Percentiles rank a stretch among this genome's conserved stretches.
Evolutionary conservation across 75 land plant species (phyloP).

Genomic region (Picea glauca): DNA sequence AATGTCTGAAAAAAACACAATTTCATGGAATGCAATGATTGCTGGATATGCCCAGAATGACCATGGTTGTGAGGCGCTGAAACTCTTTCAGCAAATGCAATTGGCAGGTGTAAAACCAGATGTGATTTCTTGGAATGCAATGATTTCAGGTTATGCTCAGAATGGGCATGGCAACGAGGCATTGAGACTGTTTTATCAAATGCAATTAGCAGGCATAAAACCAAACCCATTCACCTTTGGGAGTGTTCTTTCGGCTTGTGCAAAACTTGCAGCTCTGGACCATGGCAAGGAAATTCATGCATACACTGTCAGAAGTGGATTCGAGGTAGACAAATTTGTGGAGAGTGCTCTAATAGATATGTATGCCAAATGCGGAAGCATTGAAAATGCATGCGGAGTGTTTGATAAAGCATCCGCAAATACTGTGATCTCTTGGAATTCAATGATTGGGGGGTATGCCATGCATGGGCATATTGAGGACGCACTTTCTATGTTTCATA

Average conservation of each 20-base stretch:
- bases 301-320: slow-evolving; percentile 1
- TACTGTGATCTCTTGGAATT: too few species aligned
- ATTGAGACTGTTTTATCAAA: slow-evolving; percentile 17
- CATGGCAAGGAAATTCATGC: slow-evolving; percentile 13
- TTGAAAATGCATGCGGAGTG: slow-evolving; percentile 14
- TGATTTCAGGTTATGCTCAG: slow-evolving; percentile 28
- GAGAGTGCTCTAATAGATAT: slow-evolving; percentile 14
- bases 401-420: slow-evolving; percentile 7
- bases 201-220: slow-evolving; percentile 15
- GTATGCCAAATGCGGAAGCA: slow-evolving; percentile 14
- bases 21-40: slow-evolving; percentile 24
- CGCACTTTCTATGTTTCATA: not conserved
- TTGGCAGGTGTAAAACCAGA: slow-evolving; percentile 22
- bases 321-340: slow-evolving; percentile 6
- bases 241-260: slow-evolving; percentile 22
- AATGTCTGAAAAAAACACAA: not conserved
- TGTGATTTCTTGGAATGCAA: slow-evolving; percentile 38
- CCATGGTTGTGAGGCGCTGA: not conserved
- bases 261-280: not conserved
- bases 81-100: slow-evolving; percentile 4
- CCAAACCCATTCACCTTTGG: slow-evolving; percentile 22
- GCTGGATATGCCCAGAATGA: slow-evolving; percentile 23
- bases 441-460: too few species aligned
- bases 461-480: too few species aligned
- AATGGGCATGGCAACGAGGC: slow-evolving; percentile 26